Evolutionary conservation across 2,329 filamentous ascomycete genomes (phyloP), one percentile per base, ranked within the genome.

Genomic region (Pseudogymnoascus sp.): DNA sequence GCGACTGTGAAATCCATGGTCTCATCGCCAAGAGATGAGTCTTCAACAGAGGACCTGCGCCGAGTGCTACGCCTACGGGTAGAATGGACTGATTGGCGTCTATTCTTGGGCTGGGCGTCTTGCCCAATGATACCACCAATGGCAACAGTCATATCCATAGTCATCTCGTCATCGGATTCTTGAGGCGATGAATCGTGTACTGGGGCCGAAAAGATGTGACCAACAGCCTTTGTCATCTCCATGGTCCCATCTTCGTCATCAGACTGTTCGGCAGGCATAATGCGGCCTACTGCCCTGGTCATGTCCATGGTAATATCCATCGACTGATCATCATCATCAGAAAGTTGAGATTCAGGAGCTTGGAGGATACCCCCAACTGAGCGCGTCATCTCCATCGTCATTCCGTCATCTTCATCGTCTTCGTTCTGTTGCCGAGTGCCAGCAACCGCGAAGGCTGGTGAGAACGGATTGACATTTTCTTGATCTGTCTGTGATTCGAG

Each of bases 251-350:
- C 69, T 21, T 65, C 61, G 12, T 66, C 18, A 10, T 61, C 63
- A 21, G 62, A 61, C 15, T 42, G 35, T 3, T 39, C 64, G 42
- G 66, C 69, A 33, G 68, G 63, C 18, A 96, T 74, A 61, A 97
- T 97, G 2, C 87, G 84, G 7, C 93, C 93, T 60, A 96, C 79
- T 7, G 85, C 90, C 61, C 84, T 85, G 1, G 93, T 97, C 6
- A 97, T 90, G 68, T 97, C 93, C 93, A 97, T 97, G 21, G 90
- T 94, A 85, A 95, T 87, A 39, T 81, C 79, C 4, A 59, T 61
- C 6, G 76, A 71, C 33, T 37, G 33, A 25, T 79, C 70, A 60
- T 78, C 75, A 63, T 73, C 73, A 37, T 42, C 25, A 13, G 35
- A 42, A 25, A 21, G 35, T 21, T 60, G 35, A 10, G 59, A 31